Evolutionary conservation across 768 basidiomycete genomes (phyloP).

Genomic region (Roridomyces roridus): DNA sequence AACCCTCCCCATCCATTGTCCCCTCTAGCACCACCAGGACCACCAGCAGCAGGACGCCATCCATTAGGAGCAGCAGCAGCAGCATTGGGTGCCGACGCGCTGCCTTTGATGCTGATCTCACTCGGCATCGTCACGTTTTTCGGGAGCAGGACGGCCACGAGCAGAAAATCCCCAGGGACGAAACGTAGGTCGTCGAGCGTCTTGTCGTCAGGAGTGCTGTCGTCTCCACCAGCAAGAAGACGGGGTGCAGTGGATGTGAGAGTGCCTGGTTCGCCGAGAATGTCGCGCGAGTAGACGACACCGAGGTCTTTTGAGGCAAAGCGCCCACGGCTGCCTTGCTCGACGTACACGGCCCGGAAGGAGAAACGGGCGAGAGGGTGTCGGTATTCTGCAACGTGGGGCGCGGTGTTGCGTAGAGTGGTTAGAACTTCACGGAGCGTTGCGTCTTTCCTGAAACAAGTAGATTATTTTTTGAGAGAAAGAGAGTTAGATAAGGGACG

Average conservation of each 20-base stretch:
- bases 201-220: conserved; percentile 58
- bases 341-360: conserved; percentile 82
- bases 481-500: conserved; percentile 9
- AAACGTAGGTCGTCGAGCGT: conserved; percentile 83
- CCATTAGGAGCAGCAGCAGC: conserved; percentile 39
- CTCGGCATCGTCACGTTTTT: conserved; percentile 61
- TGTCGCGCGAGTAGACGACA: conserved; percentile 82
- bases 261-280: conserved; percentile 79
- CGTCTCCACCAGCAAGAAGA: conserved; percentile 58
- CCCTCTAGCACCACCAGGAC: conserved; percentile 12
- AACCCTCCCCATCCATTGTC: conserved; percentile 20
- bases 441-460: conserved; percentile 75
- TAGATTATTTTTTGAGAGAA: neutral
- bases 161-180: conserved; percentile 81
- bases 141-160: conserved; percentile 76
- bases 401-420: conserved; percentile 74
- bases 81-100: no score
- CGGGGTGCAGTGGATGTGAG: conserved; percentile 63
- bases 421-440: conserved; percentile 82
- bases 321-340: conserved; percentile 71
- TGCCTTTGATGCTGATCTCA: conserved; percentile 62
- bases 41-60: conserved; percentile 39
- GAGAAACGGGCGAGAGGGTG: conserved; percentile 84
- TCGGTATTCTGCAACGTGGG: conserved; percentile 72
- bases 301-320: conserved; percentile 83